Percentiles rank a stretch among this genome's conserved stretches.
phyloP scores from a whole-genome alignment of 129 eudicot genomes.

The Tagetes erecta region DNA sequence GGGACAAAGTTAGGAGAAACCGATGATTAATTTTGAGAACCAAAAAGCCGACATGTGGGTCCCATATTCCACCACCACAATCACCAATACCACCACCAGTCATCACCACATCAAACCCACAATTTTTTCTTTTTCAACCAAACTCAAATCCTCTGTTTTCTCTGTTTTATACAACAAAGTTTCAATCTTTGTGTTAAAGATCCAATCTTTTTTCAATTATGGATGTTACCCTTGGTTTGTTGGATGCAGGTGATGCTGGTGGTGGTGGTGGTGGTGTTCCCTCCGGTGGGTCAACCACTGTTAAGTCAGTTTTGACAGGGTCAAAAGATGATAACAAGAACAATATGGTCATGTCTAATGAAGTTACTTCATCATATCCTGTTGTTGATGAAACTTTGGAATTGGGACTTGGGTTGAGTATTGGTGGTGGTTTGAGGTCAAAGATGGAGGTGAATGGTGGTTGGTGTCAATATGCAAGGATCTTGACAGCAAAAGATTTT shows the following conservation, averaged over 20 bases:
- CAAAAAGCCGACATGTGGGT: slow-evolving; percentile 74
- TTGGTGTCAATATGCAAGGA: slow-evolving; percentile 73
- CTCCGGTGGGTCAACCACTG: slow-evolving; percentile 51
- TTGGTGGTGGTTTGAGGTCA: slow-evolving; percentile 50
- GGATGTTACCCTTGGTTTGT: slow-evolving; percentile 49
- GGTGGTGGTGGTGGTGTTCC: slow-evolving; percentile 46
- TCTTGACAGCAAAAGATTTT: slow-evolving; percentile 90
- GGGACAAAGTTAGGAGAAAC: slow-evolving; percentile 64
- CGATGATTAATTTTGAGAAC: slow-evolving; percentile 59
- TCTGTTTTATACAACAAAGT: slow-evolving; percentile 7
- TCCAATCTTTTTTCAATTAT: slow-evolving; percentile 26
- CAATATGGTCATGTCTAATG: slow-evolving; percentile 35
- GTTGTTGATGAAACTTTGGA: slow-evolving; percentile 51
- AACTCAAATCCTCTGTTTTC: slow-evolving; percentile 22
- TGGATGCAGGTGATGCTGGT: slow-evolving; percentile 34
- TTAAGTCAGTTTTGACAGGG: slow-evolving; percentile 47
- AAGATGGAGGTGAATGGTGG: slow-evolving; percentile 40
- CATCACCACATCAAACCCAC: slow-evolving; percentile 25
- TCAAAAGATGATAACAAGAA: slow-evolving; percentile 47
- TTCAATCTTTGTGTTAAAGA: not conserved
- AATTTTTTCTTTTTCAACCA: slow-evolving; percentile 28
- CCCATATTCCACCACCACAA: slow-evolving; percentile 43
- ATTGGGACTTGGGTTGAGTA: slow-evolving; percentile 85
- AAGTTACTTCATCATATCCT: slow-evolving; percentile 72
- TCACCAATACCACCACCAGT: slow-evolving; percentile 20